Base-by-base conservation (phyloP, 495 filamentous ascomycete genomes). In the Penicillium psychrofluorescens region DNA sequence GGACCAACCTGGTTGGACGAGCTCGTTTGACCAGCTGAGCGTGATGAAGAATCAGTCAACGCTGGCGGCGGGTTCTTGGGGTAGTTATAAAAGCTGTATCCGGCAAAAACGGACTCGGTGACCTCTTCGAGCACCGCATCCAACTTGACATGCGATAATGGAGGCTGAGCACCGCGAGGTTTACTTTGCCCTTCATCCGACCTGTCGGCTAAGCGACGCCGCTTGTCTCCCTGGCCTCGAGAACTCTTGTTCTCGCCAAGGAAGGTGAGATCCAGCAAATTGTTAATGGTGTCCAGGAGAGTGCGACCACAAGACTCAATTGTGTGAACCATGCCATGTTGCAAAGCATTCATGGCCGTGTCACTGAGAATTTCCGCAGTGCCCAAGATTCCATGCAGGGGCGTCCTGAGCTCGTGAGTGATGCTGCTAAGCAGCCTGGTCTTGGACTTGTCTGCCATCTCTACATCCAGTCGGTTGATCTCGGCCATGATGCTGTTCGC, bases 401-500 rank as follows among this genome's bases (percentile, higher is more conserved):
- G 84, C 3, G 70, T 80, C 10, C 84, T 70, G 11, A 87, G 66
- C 50, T 88, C 84, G 48, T 88, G 84, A 2, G 77, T 80, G 22
- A 88, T 80, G 32, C 77, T 83, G 4, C 77, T 81, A 32, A 88
- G 77, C 38, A 87, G 77, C 38, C 80, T 80, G 6, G 75, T 71
- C 51, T 88, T 87, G 31, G 74, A 72, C 43, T 60, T 66, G 36
- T 78, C 69, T 7, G 73, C 67, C 36, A 55, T 44, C 36, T 69
- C 66, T 1, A 67, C 66, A 41, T 76, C 70, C 8, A 84, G 50
- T 22, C 76, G 72, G 9, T 66, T 66, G 1, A 83, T 70, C 46
- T 82, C 79, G 6, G 76, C 76, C 78, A 82, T 84, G 47, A 80
- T 67, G 27, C 67, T 75, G 43, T 79, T 78, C 11, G 72, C 67